Evolutionary conservation across 2,329 filamentous ascomycete genomes (phyloP), one percentile per base, ranked within the genome.

Genomic region (Drechslerella coelobrocha): DNA sequence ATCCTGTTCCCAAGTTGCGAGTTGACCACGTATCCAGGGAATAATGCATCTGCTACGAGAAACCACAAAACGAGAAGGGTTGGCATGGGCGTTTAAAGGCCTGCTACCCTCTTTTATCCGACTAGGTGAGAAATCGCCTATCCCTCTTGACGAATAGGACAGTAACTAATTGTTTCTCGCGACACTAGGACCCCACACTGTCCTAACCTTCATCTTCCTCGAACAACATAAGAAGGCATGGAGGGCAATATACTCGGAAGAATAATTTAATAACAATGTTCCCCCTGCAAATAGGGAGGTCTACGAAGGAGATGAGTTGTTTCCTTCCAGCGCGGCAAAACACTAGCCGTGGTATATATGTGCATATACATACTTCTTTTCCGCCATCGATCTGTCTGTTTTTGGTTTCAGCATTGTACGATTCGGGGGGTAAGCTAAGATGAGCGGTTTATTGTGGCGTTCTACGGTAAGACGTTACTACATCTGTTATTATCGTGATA

Each of bases 21-120:
- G 7, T 21, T 52, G 10, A 26, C 12, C 10, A 31, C 19, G 21
- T 73, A 79, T 79, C 34, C 76, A 84, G 73, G 82, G 84, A 24
- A 79, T 94, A 27, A 73, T 84, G 2, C 81, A 81, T 61, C 78
- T 92, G 21, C 79, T 95, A 59, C 80, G 81, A 43, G 86, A 90
- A 47, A 87, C 92, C 29, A 89, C 87, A 73, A 83, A 82, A 60
- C 81, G 84, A 17, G 90, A 95, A 77, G 91, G 91, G 1, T 78
- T 90, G 53, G 80, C 83, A 47, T 96, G 91, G 91, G 88, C 93
- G 84, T 95, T 95, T 80, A 90, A 90, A 79, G 91, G 91, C 71
- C 95, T 91, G 90, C 86, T 92, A 50, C 91, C 91, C n/a, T 84
- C 83, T 74, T 85, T 85, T 75, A 83, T 85, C 55, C 79, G 84